Evolutionary conservation across 306 rosid genomes (phyloP), one percentile per base, ranked within the genome.

Genomic region (Pachyrhizus erosus): DNA sequence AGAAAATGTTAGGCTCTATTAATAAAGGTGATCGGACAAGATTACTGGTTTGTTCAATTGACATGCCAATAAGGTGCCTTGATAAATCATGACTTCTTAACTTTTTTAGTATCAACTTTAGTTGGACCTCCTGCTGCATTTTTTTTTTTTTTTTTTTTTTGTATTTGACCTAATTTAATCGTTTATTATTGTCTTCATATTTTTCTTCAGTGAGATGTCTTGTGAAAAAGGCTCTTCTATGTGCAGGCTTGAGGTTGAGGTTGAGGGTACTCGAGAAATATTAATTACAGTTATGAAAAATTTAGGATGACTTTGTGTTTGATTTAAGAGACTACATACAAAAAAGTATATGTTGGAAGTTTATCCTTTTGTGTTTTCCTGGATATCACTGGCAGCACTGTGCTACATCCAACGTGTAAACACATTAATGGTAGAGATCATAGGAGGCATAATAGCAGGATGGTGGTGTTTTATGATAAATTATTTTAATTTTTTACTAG

Each of bases 1-100:
- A 54, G 77, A 77, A 26, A 77, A 60, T 37, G 24, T 58, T 20
- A 27, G 31, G 49, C 7, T 82, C 70, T 74, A 8, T 21, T 51
- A 2, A 27, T 55, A 70, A n/a, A 52, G n/a, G 58, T 57, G n/a
- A 70, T 42, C 6, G 34, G 46, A 29, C 72, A 70, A 70, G 39
- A 45, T 58, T 66, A 75, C 49, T 42, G 17, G 62, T 66, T 55
- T 1, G 33, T 71, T 17, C 55, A 39, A 37, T 49, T 64, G 21
- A 42, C 73, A 70, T 60, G 60, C 15, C 73, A 72, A 60, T 37
- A 57, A 26, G 45, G 62, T 1, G 31, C 48, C 24, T 64, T 64
- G 45, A 61, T 77, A 15, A 39, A 20, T 29, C 48, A 61, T 27
- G 61, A 27, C n/a, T 76, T 45, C 54, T 17, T 26, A 42, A 27